phyloP scores from a whole-genome alignment of 2,329 filamentous ascomycete species.

The Ophiostoma sp. region DNA sequence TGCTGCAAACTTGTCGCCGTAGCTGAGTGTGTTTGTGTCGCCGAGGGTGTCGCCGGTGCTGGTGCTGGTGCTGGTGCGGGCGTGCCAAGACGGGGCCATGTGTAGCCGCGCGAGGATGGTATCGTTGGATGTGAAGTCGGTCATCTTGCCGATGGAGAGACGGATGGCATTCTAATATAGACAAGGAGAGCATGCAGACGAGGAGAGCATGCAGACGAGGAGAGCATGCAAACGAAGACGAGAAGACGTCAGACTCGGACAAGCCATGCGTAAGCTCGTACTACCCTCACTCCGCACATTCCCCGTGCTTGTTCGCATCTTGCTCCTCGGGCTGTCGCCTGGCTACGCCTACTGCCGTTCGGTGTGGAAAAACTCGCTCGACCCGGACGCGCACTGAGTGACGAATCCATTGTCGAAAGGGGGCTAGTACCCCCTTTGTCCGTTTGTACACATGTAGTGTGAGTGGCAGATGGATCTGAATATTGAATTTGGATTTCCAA shows the following conservation, averaged over 20 bases:
- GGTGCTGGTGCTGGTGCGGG: neutral
- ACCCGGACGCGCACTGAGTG: neutral
- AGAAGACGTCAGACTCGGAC: neutral
- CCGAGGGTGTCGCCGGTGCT: slow-evolving; percentile 1
- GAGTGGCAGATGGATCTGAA: neutral
- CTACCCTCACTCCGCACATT: neutral
- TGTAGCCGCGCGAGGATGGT: slow-evolving; percentile 7
- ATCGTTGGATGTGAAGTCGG: slow-evolving; percentile 11
- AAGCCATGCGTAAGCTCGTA: neutral
- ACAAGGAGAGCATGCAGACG: no score
- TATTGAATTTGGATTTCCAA: neutral
- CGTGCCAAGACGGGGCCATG: neutral
- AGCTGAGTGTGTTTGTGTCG: neutral
- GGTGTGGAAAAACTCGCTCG: neutral
- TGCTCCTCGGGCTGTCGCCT: no score
- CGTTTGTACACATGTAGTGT: neutral
- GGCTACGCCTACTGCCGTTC: neutral
- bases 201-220: neutral
- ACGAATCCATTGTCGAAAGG: neutral
- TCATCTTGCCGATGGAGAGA: neutral
- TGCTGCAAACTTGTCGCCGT: neutral
- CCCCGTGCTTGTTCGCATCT: neutral
- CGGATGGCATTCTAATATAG: no score
- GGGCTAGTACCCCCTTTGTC: neutral
- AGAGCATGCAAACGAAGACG: neutral